Base-by-base conservation (phyloP, 148 eudicot species). In the Arbutus unedo region DNA sequence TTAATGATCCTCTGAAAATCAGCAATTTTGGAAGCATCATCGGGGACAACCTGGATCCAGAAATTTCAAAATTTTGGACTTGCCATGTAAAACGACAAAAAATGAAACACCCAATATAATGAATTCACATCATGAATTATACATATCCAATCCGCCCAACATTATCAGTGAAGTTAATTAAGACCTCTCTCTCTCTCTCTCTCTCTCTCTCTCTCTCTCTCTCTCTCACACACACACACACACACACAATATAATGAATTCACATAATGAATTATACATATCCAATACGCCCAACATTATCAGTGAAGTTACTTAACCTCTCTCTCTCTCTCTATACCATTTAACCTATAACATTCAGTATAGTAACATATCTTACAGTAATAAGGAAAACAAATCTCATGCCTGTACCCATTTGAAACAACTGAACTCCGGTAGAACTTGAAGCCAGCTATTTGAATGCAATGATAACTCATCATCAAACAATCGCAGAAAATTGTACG, bases 1-100 rank as follows among this genome's bases (percentile, higher is more conserved):
- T 80, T 91, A 79, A 91, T 88, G 76, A 92, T 87, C 74, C 79
- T 91, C 82, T 94, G 99, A 84, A 96, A 96, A 73, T 96, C 96
- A 47, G 97, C 90, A 74, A 96, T 86, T 90, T 92, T 96, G 74
- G 99, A 94, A 85, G 97, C 98, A 77, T 94, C 98, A 77, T 92
- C 92, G 6, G 99, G 99, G 77, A 94, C 98, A 91, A 92, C 90
- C 99, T 96, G 89, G 70, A 82, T 48, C 56, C 53, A 77, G 50
- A 85, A 74, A 21, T 51, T 47, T 19, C 74, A 53, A 66, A 80
- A 7, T 25, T 23, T 57, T 41, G 4, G 31, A 38, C 0, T 5
- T 71, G 2, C 57, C 53, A 54, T 6, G 0, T 3, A n/a, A 16
- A 78, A 15, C 49, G 48, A 66, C 54, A 54, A 53, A 53, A 14